Evolutionary conservation across 2,329 filamentous ascomycete species (phyloP).

Genomic region (Alternaria incomplexa): DNA sequence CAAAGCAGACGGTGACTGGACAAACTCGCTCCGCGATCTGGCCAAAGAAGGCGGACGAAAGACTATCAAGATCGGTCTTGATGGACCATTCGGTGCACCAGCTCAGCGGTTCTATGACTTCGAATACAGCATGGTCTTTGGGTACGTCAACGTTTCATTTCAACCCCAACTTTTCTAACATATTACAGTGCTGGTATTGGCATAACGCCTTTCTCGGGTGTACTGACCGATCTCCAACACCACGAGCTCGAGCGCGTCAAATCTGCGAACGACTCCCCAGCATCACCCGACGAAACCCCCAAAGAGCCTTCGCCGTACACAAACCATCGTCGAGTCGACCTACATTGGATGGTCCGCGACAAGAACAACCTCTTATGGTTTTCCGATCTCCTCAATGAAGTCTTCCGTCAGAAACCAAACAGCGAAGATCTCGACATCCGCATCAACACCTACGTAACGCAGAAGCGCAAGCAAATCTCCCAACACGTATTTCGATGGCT

Average conservation of each 20-base stretch:
- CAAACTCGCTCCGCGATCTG: constrained; percentile 53
- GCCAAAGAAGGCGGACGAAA: constrained; percentile 46
- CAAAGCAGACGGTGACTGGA: constrained; percentile 66
- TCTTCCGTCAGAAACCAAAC: constrained; percentile 45
- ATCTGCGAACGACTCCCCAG: constrained; percentile 17
- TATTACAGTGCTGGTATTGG: constrained; percentile 58
- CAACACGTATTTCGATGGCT: constrained; percentile 64
- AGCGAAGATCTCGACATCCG: constrained; percentile 57
- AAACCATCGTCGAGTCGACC: constrained; percentile 60
- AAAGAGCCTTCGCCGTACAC: constrained; percentile 34
- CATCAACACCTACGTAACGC: constrained; percentile 64
- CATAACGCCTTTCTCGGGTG: constrained; percentile 64
- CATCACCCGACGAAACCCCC: constrained; percentile 10
- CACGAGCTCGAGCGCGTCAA: constrained; percentile 49
- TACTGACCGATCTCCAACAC: constrained; percentile 61
- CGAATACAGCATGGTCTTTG: constrained; percentile 62
- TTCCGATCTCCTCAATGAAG: constrained; percentile 60
- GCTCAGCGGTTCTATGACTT: constrained; percentile 66
- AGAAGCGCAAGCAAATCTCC: constrained; percentile 60
- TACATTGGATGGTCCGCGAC: constrained; percentile 67
- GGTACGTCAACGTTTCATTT: constrained; percentile 6
- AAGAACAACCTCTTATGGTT: constrained; percentile 64
- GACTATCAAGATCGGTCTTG: constrained; percentile 59
- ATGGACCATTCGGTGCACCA: constrained; percentile 64
- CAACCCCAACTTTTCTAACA: constrained; percentile 1